Evolutionary conservation across 768 basidiomycete species (phyloP).

Genomic region (Boletus sp.): DNA sequence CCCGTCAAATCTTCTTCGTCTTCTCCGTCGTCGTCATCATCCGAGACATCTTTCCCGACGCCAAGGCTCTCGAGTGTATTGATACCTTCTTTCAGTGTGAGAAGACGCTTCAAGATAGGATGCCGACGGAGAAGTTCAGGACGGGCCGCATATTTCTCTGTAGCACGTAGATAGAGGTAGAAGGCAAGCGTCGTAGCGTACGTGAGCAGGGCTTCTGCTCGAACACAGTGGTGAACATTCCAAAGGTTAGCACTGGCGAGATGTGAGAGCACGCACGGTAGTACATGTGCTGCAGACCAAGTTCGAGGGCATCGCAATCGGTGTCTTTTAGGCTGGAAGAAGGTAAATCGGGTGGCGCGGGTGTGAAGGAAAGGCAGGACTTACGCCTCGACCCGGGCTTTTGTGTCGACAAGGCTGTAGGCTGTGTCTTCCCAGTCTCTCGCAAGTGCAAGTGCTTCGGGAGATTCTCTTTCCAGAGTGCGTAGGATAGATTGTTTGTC

Average conservation of each 20-base stretch:
- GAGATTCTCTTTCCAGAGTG: constrained; percentile 69
- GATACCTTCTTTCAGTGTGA: constrained; percentile 80
- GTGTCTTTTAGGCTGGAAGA: constrained; percentile 45
- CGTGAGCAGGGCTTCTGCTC: constrained; percentile 79
- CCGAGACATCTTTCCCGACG: constrained; percentile 53
- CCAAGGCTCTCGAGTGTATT: constrained; percentile 82
- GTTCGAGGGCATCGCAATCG: constrained; percentile 49
- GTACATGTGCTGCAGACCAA: constrained; percentile 78
- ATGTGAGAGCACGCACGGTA: constrained; percentile 64
- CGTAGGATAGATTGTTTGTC: constrained; percentile 61
- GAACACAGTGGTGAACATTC: background rate
- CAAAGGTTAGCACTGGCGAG: background rate
- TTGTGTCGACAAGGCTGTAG: constrained; percentile 47
- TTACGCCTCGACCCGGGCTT: constrained; percentile 54
- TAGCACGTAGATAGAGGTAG: constrained; percentile 83
- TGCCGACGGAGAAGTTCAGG: constrained; percentile 63
- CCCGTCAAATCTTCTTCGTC: constrained; percentile 31
- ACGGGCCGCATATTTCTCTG: constrained; percentile 56
- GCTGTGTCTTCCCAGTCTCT: constrained; percentile 81
- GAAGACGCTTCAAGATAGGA: constrained; percentile 71
- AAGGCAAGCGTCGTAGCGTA: constrained; percentile 90
- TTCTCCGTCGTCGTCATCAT: constrained; percentile 39
- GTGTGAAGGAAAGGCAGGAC: constrained; percentile 11
- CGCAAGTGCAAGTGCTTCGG: constrained; percentile 76
- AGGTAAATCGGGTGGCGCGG: background rate